A percentile compares a stretch with the other conserved stretches of the same genome.
These are phyloP conservation scores for Penicillium mononematosum DNA, from an alignment of 495 filamentous ascomycete genomes.

Conservation along the genomic window DNA sequence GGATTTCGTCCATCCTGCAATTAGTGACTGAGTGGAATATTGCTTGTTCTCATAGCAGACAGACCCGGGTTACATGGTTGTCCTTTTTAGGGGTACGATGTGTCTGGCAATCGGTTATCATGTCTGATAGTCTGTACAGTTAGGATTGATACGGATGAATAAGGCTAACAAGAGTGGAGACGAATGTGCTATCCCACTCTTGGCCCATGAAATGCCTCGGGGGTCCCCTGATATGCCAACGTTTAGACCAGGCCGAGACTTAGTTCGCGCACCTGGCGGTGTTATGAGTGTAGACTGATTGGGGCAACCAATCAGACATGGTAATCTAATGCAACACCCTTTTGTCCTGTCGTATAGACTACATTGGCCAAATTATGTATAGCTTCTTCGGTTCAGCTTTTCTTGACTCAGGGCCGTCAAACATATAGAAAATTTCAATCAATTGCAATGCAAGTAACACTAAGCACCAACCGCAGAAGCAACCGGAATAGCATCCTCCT, in stretches of 20 bases:
- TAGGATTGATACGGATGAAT: neutral
- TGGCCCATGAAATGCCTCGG: too few relatives aligned
- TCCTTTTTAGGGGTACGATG: conserved; percentile 2
- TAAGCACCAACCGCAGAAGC: conserved; percentile 24
- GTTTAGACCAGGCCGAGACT: neutral
- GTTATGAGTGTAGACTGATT: neutral
- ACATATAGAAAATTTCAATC: neutral
- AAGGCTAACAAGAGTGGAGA: neutral
- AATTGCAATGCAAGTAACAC: neutral
- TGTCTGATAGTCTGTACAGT: neutral
- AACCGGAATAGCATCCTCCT: conserved; percentile 7
- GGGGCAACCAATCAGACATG: neutral
- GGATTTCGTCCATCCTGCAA: conserved; percentile 25
- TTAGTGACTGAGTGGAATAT: neutral
- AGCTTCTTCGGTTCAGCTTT: too few relatives aligned
- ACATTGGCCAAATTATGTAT: too few relatives aligned
- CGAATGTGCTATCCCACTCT: neutral
- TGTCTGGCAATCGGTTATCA: neutral
- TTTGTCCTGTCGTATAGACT: neutral
- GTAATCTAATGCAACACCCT: neutral
- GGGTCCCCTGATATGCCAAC: neutral
- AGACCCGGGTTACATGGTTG: neutral
- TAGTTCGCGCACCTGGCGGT: neutral
- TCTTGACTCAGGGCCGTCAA: neutral
- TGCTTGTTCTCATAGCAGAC: neutral